Conservation (phyloP, 169 alveolate species). For the Plasmodium gallinaceum region DNA sequence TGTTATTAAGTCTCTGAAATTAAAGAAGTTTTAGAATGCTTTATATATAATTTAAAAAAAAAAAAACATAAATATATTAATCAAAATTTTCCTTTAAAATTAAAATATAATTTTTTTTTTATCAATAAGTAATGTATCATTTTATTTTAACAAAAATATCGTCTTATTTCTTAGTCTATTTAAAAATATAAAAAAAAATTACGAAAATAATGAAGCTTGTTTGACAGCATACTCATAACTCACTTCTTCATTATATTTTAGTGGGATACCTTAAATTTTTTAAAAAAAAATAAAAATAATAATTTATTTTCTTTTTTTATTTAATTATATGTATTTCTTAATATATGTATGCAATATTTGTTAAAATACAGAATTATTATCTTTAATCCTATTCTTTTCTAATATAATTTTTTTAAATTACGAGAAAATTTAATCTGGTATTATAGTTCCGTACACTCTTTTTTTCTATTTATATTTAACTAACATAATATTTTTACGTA, state of each 20-base stretch:
- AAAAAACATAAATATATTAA: neutral
- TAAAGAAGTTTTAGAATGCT: neutral
- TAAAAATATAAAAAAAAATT: slow-evolving; percentile 6
- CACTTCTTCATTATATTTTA: slow-evolving; percentile 66
- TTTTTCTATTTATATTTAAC: too few species aligned
- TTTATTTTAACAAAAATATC: too few species aligned
- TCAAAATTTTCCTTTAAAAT: too few species aligned
- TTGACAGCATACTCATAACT: slow-evolving; percentile 66
- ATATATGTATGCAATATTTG: neutral
- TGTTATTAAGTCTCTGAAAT: slow-evolving; percentile 70
- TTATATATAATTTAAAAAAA: neutral
- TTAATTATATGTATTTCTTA: neutral
- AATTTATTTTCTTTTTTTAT: neutral
- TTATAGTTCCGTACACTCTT: too few species aligned
- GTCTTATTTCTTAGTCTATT: neutral
- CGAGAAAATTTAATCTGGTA: too few species aligned
- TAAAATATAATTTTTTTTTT: too few species aligned
- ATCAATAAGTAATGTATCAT: too few species aligned
- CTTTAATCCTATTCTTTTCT: too few species aligned
- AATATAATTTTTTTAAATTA: too few species aligned
- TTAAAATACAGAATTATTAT: neutral
- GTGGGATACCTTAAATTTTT: slow-evolving; percentile 37
- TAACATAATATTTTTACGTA: too few species aligned
- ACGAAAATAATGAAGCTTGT: slow-evolving; percentile 74
- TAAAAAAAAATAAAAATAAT: neutral